These are phyloP conservation scores for Abelmoschus esculentus DNA, from an alignment of 345 rosid species.

Conservation along the genomic window DNA sequence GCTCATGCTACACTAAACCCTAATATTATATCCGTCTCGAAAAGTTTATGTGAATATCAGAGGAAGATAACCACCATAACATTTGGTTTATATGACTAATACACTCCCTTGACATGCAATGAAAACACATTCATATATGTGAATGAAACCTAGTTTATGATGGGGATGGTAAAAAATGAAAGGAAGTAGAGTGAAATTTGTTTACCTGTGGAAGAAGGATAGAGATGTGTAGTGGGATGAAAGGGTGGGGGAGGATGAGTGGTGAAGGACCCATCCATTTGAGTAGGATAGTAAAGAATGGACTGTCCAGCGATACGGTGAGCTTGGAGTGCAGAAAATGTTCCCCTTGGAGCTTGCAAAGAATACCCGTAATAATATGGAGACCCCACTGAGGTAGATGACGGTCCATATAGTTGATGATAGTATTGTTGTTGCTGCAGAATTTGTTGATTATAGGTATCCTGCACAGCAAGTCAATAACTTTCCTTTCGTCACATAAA, in stretches of 20 bases:
- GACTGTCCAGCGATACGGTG: slow-evolving; percentile 33
- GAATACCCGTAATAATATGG: slow-evolving; percentile 65
- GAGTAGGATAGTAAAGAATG: slow-evolving; percentile 50
- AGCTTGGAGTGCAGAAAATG: slow-evolving; percentile 30
- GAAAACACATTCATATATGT: neutral
- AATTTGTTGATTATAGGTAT: slow-evolving; percentile 51
- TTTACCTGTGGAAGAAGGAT: slow-evolving; percentile 44
- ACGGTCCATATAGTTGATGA: slow-evolving; percentile 52
- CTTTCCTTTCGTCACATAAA: neutral
- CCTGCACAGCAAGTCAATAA: slow-evolving; percentile 26
- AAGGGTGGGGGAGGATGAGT: slow-evolving; percentile 29
- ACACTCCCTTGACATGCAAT: too few relatives aligned
- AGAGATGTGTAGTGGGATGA: slow-evolving; percentile 28
- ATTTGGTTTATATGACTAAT: too few relatives aligned
- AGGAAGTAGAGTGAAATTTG: neutral
- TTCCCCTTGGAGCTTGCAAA: slow-evolving; percentile 49
- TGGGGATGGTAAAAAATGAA: neutral
- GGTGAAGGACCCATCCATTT: slow-evolving; percentile 36
- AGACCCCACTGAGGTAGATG: slow-evolving; percentile 30
- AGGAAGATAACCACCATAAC: too few relatives aligned
- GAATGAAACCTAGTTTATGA: too few relatives aligned
- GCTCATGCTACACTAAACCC: too few relatives aligned
- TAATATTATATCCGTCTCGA: too few relatives aligned
- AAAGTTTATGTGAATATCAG: too few relatives aligned
- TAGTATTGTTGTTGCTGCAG: slow-evolving; percentile 59